These are phyloP conservation scores for Glaciozyma antarctica DNA, from an alignment of 768 basidiomycete species.

Conservation along the genomic window DNA sequence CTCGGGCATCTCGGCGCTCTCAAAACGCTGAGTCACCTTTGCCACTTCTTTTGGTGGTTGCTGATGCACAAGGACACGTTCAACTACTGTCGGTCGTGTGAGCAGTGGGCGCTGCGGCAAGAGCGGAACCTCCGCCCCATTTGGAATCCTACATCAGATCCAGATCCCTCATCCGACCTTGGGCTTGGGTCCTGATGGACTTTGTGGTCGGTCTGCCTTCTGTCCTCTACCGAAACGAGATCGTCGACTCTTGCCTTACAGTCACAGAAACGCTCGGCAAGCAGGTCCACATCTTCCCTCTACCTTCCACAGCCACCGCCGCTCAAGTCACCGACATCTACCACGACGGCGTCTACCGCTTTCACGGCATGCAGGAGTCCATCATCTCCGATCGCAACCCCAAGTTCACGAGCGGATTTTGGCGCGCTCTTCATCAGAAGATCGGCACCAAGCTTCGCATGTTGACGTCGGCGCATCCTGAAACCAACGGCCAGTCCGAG, in stretches of 20 bases:
- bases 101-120: conserved; percentile 42
- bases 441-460: conserved; percentile 39
- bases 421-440: conserved; percentile 40
- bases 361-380: conserved; percentile 41
- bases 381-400: conserved; percentile 46
- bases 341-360: conserved; percentile 40
- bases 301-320: conserved; percentile 21
- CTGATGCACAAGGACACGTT: conserved; percentile 40
- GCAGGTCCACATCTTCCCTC: neutral
- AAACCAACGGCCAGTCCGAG: conserved; percentile 45
- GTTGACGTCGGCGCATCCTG: conserved; percentile 45
- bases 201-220: neutral
- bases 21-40: conserved; percentile 32
- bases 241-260: neutral
- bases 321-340: conserved; percentile 41
- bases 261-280: neutral
- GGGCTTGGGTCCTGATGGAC: neutral
- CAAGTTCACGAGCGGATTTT: conserved; percentile 44
- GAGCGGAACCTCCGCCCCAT: neutral
- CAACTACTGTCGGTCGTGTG: conserved; percentile 39
- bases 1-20: conserved; percentile 32
- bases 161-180: neutral
- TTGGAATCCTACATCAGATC: neutral
- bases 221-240: neutral
- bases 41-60: conserved; percentile 30